phyloP scores from a whole-genome alignment of 2,329 filamentous ascomycete species.

The Colletotrichum godetiae region DNA sequence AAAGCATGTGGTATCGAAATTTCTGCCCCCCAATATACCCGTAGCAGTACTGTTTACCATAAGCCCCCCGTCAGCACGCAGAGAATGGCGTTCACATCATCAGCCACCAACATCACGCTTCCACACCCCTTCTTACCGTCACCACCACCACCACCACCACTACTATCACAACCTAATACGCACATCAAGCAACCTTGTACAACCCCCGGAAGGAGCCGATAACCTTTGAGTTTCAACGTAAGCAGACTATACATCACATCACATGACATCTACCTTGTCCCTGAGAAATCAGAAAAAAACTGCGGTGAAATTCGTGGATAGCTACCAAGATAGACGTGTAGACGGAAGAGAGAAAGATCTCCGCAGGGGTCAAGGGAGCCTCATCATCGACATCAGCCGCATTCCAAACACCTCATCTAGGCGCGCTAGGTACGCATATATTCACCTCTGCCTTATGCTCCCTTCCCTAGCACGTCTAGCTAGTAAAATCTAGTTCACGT shows the following conservation, averaged over 20 bases:
- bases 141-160: background rate
- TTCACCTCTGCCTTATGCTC: background rate
- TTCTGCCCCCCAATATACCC: too few species aligned
- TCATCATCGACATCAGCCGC: slow-evolving; percentile 12
- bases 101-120: background rate
- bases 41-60: too few species aligned
- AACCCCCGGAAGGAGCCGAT: background rate
- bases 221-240: background rate
- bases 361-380: slow-evolving; percentile 19
- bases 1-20: background rate
- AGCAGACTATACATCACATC: background rate
- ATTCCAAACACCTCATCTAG: background rate
- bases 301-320: accelerated
- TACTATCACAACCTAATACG: background rate
- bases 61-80: background rate
- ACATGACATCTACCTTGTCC: background rate
- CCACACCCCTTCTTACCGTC: background rate
- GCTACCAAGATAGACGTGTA: background rate
- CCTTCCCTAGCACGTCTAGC: background rate
- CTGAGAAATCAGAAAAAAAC: background rate
- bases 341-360: background rate
- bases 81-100: background rate
- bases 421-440: too few species aligned
- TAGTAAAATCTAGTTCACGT: background rate
- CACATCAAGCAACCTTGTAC: background rate